Evolutionary conservation across 2,329 filamentous ascomycete genomes (phyloP).

Genomic region (Davidsoniella neocaledoniae): DNA sequence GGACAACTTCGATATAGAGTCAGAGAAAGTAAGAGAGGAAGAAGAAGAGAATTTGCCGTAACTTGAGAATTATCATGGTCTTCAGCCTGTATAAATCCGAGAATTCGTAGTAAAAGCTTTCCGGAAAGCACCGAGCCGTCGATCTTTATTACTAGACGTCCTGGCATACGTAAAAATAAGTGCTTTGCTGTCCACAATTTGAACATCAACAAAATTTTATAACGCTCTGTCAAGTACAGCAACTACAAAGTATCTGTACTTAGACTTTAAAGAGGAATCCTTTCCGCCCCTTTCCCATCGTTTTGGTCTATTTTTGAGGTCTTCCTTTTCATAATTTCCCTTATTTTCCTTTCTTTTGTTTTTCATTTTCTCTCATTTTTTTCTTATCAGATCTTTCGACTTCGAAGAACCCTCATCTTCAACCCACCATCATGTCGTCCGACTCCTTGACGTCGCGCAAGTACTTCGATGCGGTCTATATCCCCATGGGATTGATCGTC

Average conservation of each 20-base stretch:
- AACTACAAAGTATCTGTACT: too few relatives aligned
- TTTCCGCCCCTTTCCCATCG: slow-evolving; percentile 1
- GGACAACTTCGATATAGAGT: neutral
- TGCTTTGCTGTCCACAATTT: neutral
- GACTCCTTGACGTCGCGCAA: slow-evolving; percentile 36
- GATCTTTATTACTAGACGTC: too few relatives aligned
- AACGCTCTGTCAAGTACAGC: neutral
- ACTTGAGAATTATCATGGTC: too few relatives aligned
- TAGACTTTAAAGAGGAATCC: too few relatives aligned
- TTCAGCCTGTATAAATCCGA: too few relatives aligned
- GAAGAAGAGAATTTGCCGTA: too few relatives aligned
- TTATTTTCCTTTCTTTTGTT: slow-evolving; percentile 4
- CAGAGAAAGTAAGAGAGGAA: too few relatives aligned
- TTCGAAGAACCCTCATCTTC: neutral
- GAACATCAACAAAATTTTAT: slow-evolving; percentile 2
- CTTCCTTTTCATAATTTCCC: neutral
- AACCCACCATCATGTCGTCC: slow-evolving; percentile 17
- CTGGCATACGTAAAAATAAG: too few relatives aligned
- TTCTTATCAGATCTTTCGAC: neutral
- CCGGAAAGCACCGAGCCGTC: too few relatives aligned
- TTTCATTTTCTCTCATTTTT: neutral
- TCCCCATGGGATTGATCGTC: slow-evolving; percentile 65
- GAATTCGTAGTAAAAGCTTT: too few relatives aligned
- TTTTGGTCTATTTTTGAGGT: neutral
- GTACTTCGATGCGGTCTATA: slow-evolving; percentile 66